Evolutionary conservation across 23 red algal species (phyloP).

Genomic region (Gracilaria gracilis): DNA sequence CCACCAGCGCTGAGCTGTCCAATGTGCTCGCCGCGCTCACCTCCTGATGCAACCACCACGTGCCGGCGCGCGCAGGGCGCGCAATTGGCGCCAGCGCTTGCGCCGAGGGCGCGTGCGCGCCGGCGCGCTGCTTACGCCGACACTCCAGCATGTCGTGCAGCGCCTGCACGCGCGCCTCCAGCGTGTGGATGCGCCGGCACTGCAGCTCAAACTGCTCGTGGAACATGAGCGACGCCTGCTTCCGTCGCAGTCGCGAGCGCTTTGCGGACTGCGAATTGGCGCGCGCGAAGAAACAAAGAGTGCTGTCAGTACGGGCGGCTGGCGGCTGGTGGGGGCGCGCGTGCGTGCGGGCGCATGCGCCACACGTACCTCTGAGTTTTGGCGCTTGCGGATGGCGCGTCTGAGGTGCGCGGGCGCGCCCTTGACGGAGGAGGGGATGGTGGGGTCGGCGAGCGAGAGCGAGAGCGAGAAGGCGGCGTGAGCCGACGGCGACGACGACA

Average conservation of each 20-base stretch:
- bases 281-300: not conserved
- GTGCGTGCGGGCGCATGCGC: too few species aligned
- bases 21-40: too few species aligned
- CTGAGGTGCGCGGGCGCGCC: conserved; percentile 51
- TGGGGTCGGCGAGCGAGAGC: not conserved
- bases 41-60: too few species aligned
- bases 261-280: conserved; percentile 28
- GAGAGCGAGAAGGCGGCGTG: too few species aligned
- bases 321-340: not conserved
- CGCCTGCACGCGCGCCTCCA: conserved; percentile 37
- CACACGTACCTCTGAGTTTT: conserved; percentile 59
- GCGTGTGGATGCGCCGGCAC: conserved; percentile 7
- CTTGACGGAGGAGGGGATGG: conserved; percentile 40
- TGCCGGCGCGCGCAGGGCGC: not conserved
- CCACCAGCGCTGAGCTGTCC: too few species aligned
- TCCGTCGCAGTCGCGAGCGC: conserved; percentile 36
- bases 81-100: too few species aligned
- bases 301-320: not conserved
- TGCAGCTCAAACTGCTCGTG: conserved; percentile 38
- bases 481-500: too few species aligned
- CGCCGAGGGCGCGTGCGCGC: too few species aligned
- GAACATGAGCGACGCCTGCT: conserved; percentile 11
- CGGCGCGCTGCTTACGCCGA: not conserved
- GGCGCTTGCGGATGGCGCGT: conserved; percentile 56
- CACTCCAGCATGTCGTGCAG: conserved; percentile 14